A percentile compares a stretch with the other conserved stretches of the same genome.
Evolutionary conservation across 352 stramenopile species (phyloP).

Genomic region (Globisporangium canariense): DNA sequence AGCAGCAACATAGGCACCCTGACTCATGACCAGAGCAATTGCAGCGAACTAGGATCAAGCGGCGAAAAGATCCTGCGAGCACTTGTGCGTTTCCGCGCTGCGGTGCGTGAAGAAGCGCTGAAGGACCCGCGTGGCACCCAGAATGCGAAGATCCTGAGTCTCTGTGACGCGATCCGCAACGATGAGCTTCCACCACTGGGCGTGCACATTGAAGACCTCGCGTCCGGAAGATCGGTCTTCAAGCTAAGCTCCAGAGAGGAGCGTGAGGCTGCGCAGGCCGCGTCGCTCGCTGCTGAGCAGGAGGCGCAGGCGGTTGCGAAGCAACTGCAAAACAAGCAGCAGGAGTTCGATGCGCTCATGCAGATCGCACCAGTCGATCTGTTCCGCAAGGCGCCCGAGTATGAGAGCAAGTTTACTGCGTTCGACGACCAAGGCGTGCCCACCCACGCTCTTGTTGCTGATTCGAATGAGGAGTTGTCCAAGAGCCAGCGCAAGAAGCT

Average conservation of each 20-base stretch:
- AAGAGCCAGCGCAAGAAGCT: conserved; percentile 83
- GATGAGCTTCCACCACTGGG: conserved; percentile 47
- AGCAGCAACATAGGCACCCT: not conserved
- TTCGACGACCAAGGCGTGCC: conserved; percentile 64
- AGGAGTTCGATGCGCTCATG: conserved; percentile 63
- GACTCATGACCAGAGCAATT: not conserved
- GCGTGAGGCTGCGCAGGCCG: conserved; percentile 19
- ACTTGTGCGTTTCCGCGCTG: conserved; percentile 61
- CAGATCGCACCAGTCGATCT: conserved; percentile 54
- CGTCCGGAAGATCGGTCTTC: conserved; percentile 53
- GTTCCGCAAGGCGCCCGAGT: conserved; percentile 47
- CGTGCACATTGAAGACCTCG: conserved; percentile 68
- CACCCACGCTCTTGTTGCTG: conserved; percentile 27
- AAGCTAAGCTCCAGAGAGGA: conserved; percentile 49
- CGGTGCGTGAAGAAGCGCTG: conserved; percentile 55
- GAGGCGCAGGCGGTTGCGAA: conserved; percentile 12
- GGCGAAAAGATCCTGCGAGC: conserved; percentile 39
- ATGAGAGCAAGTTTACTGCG: conserved; percentile 36
- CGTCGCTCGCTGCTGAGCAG: conserved; percentile 10
- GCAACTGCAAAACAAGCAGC: conserved; percentile 37
- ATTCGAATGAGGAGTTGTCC: conserved; percentile 32
- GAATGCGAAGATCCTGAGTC: conserved; percentile 41
- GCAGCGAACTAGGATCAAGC: not conserved
- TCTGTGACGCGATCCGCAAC: conserved; percentile 68
- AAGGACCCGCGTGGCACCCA: conserved; percentile 34